Evolutionary conservation across 2,329 filamentous ascomycete species (phyloP), one percentile per base, ranked within the genome.

Genomic region (Diaporthe helianthi): DNA sequence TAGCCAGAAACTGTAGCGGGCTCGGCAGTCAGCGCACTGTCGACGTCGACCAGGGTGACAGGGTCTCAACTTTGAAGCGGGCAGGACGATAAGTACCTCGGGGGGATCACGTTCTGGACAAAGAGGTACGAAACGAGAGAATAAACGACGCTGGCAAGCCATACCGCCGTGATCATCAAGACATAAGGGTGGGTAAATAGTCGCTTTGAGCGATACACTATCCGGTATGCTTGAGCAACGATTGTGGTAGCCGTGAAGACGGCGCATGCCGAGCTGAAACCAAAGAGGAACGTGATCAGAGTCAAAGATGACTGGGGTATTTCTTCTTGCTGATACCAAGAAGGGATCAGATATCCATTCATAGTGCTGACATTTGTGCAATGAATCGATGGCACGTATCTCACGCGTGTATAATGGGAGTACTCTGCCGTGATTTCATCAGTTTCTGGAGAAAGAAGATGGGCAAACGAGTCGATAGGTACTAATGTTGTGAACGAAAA

Each of bases 131-230:
- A 77, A 17, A 76, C 70, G 3, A 79, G 63, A 12, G 76, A 73
- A 51, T 78, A 76, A 10, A 72, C 54, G 7, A 79, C 51, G 68
- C 75, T 78, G 7, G 76, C 73, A 6, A 73, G 2, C 65, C 78
- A 75, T 65, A 79, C 79, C 15, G 74, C 61, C 79, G 79, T 81
- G 29, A 82, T 74, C 80, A 81, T 79, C 68, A 75, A 70, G 15
- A 81, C 74, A 69, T 81, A 83, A 3, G 74, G 72, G 22, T 74
- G 65, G 4, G 33, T 64, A 22, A 68, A 77, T 12, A 75, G 68
- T 9, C 73, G 73, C 22, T 75, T 72, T 58, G 75, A 77, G 15
- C 76, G 73, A 22, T 69, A 58, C 63, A 74, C 73, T 31, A 75
- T 75, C 49, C 73, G 67, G 19, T 72, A 68, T 6, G 78, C 78